Conservation (phyloP, 2,329 filamentous ascomycete genomes). For the Blastomyces emzantsi region DNA sequence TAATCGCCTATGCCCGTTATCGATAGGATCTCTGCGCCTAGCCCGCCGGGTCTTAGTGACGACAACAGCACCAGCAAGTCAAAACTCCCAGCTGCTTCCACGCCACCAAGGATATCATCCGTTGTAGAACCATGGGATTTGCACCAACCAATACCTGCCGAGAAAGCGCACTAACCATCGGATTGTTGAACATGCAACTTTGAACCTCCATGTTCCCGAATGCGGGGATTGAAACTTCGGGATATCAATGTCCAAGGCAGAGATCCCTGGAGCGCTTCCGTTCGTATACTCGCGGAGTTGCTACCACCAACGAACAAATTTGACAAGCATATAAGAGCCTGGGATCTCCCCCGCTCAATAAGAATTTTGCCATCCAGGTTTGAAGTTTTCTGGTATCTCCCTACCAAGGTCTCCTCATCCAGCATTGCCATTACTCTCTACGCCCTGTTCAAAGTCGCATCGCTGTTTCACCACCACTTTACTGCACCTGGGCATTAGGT, state of each 20-base stretch:
- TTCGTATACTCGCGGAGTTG: neutral
- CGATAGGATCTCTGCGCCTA: neutral
- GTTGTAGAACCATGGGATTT: neutral
- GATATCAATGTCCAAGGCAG: neutral
- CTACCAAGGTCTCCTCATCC: neutral
- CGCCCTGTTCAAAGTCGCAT: neutral
- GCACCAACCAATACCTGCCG: neutral
- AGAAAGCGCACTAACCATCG: neutral
- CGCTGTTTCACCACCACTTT: neutral
- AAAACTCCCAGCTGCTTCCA: too few species aligned
- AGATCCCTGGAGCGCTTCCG: neutral
- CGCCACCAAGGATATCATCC: neutral
- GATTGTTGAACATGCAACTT: neutral
- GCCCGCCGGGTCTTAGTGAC: neutral
- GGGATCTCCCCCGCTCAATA: neutral
- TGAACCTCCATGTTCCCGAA: neutral
- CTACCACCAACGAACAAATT: neutral
- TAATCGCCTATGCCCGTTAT: neutral
- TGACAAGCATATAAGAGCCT: neutral
- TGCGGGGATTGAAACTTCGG: slow-evolving; percentile 7
- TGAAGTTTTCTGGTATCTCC: neutral
- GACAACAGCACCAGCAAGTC: neutral
- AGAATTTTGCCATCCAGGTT: neutral
- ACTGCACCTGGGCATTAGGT: neutral
- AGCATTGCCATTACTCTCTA: too few species aligned